Percentiles rank a stretch among this genome's conserved stretches.
Conservation (phyloP, 768 basidiomycete species). For the Tulasnella calospora region DNA sequence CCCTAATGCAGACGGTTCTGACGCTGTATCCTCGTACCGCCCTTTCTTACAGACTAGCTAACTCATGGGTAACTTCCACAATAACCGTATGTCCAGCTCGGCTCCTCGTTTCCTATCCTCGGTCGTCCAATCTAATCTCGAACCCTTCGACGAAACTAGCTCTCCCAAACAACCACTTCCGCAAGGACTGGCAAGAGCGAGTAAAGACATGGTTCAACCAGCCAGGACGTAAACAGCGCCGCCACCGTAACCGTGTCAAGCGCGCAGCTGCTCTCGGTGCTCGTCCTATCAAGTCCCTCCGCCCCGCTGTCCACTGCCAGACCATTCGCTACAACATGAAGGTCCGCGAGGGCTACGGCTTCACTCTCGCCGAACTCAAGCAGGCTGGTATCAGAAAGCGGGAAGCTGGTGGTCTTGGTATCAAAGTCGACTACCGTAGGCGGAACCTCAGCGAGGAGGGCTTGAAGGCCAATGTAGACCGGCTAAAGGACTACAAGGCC, state of each 20-base stretch:
- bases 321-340: slow-evolving; percentile 98
- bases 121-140: slow-evolving; percentile 6
- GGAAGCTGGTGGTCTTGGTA: slow-evolving; percentile 87
- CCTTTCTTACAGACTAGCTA: not conserved
- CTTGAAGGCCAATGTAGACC: slow-evolving; percentile 89
- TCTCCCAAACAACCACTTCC: slow-evolving; percentile 92
- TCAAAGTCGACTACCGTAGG: slow-evolving; percentile 95
- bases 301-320: slow-evolving; percentile 93
- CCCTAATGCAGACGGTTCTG: slow-evolving; percentile 15
- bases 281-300: slow-evolving; percentile 84
- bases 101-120: not conserved
- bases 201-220: slow-evolving; percentile 99
- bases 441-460: slow-evolving; percentile 96
- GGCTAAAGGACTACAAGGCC: slow-evolving; percentile 88
- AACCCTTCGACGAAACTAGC: slow-evolving; percentile 38
- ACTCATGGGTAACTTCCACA: slow-evolving; percentile 25
- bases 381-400: slow-evolving; percentile 92
- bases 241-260: slow-evolving; percentile 84
- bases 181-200: slow-evolving; percentile 97
- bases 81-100: slow-evolving; percentile 22
- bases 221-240: slow-evolving; percentile 93
- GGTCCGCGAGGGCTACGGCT: slow-evolving; percentile 93
- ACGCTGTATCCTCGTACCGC: slow-evolving; percentile 13
- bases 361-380: slow-evolving; percentile 91
- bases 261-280: slow-evolving; percentile 90